These are phyloP conservation scores for Diplodia intermedia DNA, from an alignment of 2,329 filamentous ascomycete genomes.

Conservation along the genomic window DNA sequence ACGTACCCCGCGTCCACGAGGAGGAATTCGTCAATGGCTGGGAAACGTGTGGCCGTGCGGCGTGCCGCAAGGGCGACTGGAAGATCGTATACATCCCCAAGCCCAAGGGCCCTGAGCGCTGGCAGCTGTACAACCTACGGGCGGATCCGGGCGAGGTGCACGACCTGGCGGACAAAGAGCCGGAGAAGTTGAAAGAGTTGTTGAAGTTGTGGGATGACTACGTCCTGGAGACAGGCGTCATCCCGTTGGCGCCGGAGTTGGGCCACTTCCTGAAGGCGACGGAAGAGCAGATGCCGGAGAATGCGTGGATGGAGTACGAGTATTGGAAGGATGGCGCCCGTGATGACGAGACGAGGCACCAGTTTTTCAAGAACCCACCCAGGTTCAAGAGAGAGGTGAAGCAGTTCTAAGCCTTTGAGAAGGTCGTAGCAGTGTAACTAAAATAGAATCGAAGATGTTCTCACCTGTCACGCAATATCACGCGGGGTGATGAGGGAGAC, in stretches of 20 bases:
- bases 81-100: constrained; percentile 66
- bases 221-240: constrained; percentile 64
- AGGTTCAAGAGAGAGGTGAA: constrained; percentile 41
- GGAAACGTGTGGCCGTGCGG: constrained; percentile 63
- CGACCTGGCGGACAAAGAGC: constrained; percentile 51
- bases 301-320: constrained; percentile 71
- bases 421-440: not conserved
- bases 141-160: constrained; percentile 61
- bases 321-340: constrained; percentile 65
- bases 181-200: constrained; percentile 56
- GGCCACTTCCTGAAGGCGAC: constrained; percentile 66
- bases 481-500: no score
- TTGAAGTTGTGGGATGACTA: constrained; percentile 65
- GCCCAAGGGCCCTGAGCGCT: constrained; percentile 62
- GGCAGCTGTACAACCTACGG: constrained; percentile 64
- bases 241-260: constrained; percentile 65
- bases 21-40: constrained; percentile 62
- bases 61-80: constrained; percentile 63
- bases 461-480: no score
- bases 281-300: constrained; percentile 70
- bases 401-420: constrained; percentile 19
- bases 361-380: constrained; percentile 43
- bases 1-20: constrained; percentile 54
- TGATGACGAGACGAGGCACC: constrained; percentile 42
- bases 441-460: not conserved